These are phyloP conservation scores for Sabuloglossum arenarium DNA, from an alignment of 495 filamentous ascomycete species.

Conservation along the genomic window DNA sequence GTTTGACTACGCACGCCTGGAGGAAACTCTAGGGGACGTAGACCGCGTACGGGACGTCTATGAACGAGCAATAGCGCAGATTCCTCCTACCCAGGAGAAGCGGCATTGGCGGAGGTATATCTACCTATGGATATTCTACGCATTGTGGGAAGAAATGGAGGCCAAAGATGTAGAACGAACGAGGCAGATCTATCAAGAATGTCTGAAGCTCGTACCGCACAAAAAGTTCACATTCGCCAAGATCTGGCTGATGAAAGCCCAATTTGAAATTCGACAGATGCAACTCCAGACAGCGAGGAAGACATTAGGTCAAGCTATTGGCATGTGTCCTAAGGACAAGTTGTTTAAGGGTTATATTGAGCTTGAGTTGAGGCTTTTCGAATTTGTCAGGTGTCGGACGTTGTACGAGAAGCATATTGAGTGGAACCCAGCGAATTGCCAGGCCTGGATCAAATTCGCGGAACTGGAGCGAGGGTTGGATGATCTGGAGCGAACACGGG, in stretches of 20 bases:
- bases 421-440: conserved; percentile 72
- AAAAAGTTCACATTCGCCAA: conserved; percentile 97
- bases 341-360: conserved; percentile 87
- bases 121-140: conserved; percentile 96
- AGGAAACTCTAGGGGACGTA: conserved; percentile 60
- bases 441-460: conserved; percentile 89
- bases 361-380: conserved; percentile 76
- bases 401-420: conserved; percentile 86
- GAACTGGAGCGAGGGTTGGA: conserved; percentile 80
- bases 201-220: conserved; percentile 73
- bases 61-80: conserved; percentile 87
- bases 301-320: conserved; percentile 70
- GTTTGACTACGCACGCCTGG: conserved; percentile 86
- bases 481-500: conserved; percentile 69
- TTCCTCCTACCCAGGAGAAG: conserved; percentile 91
- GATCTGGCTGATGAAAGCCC: conserved; percentile 80
- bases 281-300: conserved; percentile 65
- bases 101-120: conserved; percentile 94
- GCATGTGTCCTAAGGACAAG: conserved; percentile 89
- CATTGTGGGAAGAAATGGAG: conserved; percentile 80
- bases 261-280: conserved; percentile 80
- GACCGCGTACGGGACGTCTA: conserved; percentile 81
- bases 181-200: conserved; percentile 77
- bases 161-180: conserved; percentile 60
- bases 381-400: conserved; percentile 74